Percentiles rank a stretch among this genome's conserved stretches.
Evolutionary conservation across 2,329 filamentous ascomycete species (phyloP).

Genomic region (Incumbomyces delicatus): DNA sequence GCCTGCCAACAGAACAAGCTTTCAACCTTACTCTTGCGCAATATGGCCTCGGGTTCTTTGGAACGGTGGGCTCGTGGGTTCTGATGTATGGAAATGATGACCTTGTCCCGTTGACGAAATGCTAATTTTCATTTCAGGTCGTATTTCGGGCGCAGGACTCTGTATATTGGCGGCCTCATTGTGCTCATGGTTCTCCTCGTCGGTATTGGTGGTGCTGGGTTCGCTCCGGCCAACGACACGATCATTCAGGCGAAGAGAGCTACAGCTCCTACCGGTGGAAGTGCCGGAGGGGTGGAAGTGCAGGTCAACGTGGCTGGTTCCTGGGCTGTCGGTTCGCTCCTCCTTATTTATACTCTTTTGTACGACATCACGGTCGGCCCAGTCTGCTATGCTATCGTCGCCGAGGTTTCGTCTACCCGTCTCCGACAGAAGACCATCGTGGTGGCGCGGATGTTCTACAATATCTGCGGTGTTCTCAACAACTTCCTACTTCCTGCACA

Average conservation of each 20-base stretch:
- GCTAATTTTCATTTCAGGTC: no score
- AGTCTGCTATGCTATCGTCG: slow-evolving; percentile 42
- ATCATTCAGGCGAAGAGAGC: background rate
- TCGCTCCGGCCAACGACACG: background rate
- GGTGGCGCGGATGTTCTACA: slow-evolving; percentile 41
- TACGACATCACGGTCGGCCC: slow-evolving; percentile 46
- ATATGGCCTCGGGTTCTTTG: slow-evolving; percentile 49
- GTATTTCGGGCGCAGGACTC: slow-evolving; percentile 28
- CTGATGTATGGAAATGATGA: slow-evolving; percentile 19
- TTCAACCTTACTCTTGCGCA: slow-evolving; percentile 43
- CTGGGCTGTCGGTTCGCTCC: slow-evolving; percentile 34
- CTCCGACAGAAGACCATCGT: slow-evolving; percentile 46
- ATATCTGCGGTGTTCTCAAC: slow-evolving; percentile 28
- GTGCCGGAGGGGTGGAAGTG: slow-evolving; percentile 10
- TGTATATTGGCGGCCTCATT: slow-evolving; percentile 27
- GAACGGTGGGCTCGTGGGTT: slow-evolving; percentile 42
- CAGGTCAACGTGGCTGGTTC: slow-evolving; percentile 16
- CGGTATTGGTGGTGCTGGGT: slow-evolving; percentile 16
- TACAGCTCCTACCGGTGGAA: slow-evolving; percentile 12
- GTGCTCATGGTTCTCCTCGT: slow-evolving; percentile 22
- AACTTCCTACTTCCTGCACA: slow-evolving; percentile 10
- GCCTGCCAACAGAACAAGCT: slow-evolving; percentile 27
- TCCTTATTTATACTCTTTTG: slow-evolving; percentile 44
- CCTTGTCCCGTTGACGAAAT: no score
- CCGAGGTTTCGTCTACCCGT: slow-evolving; percentile 44